A percentile compares a stretch with the other conserved stretches of the same genome.
These are phyloP conservation scores for Talaromyces sp. DNA, from an alignment of 2,329 filamentous ascomycete genomes.

Conservation along the genomic window DNA sequence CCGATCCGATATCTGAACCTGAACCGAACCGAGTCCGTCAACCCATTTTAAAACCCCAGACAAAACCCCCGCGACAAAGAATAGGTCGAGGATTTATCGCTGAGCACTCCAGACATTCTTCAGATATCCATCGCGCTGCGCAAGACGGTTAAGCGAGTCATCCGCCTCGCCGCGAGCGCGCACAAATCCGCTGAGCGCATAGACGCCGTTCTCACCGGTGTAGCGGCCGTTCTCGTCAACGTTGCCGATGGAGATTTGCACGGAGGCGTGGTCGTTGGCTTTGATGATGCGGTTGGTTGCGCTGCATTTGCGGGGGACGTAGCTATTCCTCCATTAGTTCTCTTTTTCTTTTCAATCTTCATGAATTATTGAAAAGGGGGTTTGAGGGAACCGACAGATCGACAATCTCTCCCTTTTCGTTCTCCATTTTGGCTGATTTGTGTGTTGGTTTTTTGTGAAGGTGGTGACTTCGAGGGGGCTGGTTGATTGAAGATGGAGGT, in stretches of 20 bases:
- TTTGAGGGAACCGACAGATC: conserved; percentile 73
- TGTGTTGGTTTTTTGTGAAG: conserved; percentile 18
- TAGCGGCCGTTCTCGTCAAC: conserved; percentile 98
- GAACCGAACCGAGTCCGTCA: conserved; percentile 22
- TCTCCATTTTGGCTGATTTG: conserved; percentile 79
- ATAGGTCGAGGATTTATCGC: conserved; percentile 40
- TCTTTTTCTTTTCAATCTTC: neutral
- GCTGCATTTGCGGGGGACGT: conserved; percentile 98
- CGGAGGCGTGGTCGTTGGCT: conserved; percentile 98
- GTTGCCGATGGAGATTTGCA: conserved; percentile 96
- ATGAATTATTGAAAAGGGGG: neutral
- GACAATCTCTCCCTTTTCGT: conserved; percentile 99
- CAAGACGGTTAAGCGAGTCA: conserved; percentile 90
- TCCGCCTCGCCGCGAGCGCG: conserved; percentile 97
- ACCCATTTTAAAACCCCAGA: conserved; percentile 16
- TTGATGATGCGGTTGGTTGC: conserved; percentile 99
- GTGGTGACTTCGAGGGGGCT: neutral
- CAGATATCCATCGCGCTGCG: conserved; percentile 93
- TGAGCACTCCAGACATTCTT: conserved; percentile 94
- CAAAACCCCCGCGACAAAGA: neutral
- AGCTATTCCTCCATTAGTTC: conserved; percentile 53
- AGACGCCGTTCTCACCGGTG: conserved; percentile 95
- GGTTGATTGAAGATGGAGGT: neutral
- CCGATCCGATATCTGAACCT: conserved; percentile 2
- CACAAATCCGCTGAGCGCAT: conserved; percentile 96